Evolutionary conservation across 1,139 yeast species (phyloP).

Genomic region (Sugiyamaella grinbergsii): DNA sequence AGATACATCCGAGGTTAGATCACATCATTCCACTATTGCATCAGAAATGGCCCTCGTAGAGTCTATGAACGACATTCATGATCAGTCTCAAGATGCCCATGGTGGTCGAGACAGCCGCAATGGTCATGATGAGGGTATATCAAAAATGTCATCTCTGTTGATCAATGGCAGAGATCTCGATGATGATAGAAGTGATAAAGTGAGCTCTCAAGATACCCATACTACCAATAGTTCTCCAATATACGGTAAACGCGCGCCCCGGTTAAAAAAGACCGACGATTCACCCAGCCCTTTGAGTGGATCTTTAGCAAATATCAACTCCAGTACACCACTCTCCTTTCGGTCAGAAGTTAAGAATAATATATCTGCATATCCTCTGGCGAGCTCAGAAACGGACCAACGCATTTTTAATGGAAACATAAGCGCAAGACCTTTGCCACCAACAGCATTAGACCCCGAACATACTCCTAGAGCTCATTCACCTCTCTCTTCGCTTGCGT

Average conservation of each 20-base stretch:
- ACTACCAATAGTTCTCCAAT: not conserved
- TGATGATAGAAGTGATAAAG: not conserved
- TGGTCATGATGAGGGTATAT: too few relatives aligned
- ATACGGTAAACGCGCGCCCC: not conserved
- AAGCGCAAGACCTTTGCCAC: not conserved
- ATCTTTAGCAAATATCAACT: not conserved
- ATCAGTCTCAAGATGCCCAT: not conserved
- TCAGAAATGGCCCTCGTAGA: conserved; percentile 4
- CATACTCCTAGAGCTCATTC: conserved; percentile 1
- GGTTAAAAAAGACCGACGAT: not conserved
- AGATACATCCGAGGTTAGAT: too few relatives aligned
- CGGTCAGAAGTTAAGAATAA: not conserved
- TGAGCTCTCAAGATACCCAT: too few relatives aligned
- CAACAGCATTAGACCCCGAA: not conserved
- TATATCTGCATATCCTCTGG: conserved; percentile 2
- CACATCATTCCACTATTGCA: too few relatives aligned
- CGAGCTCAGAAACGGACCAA: not conserved
- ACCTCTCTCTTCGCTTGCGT: conserved; percentile 6
- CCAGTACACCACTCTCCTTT: not conserved
- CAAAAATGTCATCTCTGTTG: not conserved
- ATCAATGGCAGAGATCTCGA: not conserved
- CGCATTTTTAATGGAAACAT: not conserved
- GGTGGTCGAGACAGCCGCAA: not conserved
- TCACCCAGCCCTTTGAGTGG: conserved; percentile 11
- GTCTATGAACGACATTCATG: not conserved